Base-by-base conservation (phyloP, 2,329 filamentous ascomycete genomes). In the Triangularia setosa region DNA sequence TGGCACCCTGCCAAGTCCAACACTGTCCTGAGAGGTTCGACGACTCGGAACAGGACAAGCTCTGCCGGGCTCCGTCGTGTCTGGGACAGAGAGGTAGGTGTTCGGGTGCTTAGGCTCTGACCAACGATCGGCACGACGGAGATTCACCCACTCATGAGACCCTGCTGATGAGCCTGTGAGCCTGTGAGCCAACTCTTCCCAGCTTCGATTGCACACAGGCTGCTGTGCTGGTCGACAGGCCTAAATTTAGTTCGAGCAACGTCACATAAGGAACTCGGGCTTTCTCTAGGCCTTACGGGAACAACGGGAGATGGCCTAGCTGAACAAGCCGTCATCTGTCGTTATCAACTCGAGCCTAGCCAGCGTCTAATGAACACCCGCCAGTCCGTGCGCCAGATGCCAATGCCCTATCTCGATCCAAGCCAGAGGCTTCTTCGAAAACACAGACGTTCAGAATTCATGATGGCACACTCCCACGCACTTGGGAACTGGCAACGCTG, bases 171-270 rank as follows among this genome's bases (percentile, higher is more conserved):
- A 14, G 30, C 30, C 40, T 23, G 40, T 40, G 33, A 40, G 14
- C 14, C 33, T n/a, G 16, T 48, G n/a, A 48, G 40, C n/a, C 40
- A 48, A 21, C n/a, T 48, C 40, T 48, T 23, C n/a, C n/a, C 40
- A 48, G 40, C 40, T 48, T 48, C 40, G 40, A 48, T 23, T 48
- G 40, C 27, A 7, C 23, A 27, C 52, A 55, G 16, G 56, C 58
- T 66, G 64, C 44, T 65, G 62, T 61, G 64, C 57, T 65, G 62
- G 56, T 68, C 60, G 52, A 44, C 33, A 35, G 33, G 61, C 65
- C 67, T 70, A 70, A 70, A 66, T 70, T 68, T 70, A 70, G 68
- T 59, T 64, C 61, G 60, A 66, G 66, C 67, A 70, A 67, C 69
- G 67, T 70, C 66, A 68, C 62, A 65, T 61, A 60, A 52, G n/a